Evolutionary conservation across 805 yeast genomes (phyloP), one percentile per base, ranked within the genome.

Genomic region (Teunomyces pallodes): DNA sequence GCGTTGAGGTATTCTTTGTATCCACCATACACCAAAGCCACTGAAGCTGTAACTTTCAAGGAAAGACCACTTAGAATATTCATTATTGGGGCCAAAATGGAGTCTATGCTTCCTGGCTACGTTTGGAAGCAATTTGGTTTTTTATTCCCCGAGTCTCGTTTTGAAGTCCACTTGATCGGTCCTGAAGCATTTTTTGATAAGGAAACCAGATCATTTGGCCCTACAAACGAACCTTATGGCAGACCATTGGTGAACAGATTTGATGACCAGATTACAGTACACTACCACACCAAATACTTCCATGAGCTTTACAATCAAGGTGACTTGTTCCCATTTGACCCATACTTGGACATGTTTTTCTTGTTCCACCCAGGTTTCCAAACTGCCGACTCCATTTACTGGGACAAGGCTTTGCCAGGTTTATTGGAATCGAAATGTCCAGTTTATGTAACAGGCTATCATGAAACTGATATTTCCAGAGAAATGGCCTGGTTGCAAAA

Each of bases 261-360:
- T 42, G 96, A 89, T 66, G 84, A 81, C 44, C 82, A 84, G 45
- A 66, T 94, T 58, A 75, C 87, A 26, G 77, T 91, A 56, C 80
- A 86, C 49, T 86, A 86, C 70, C 96, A 91, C 68, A 90, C 98
- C 1, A 87, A 88, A 59, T 91, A 86, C 67, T 94, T 94, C 82
- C 90, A 90, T 62, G 92, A 87, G 35, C 76, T 87, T 52, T 96
- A 94, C 69, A 90, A 90, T 59, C 84, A 89, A 43, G 94, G 91
- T 59, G 97, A 92, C 69, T 88, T 94, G 66, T 89, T 90, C 83
- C 99, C 99, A 4, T 94, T 91, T 66, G 99, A 94, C 66, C 99
- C 99, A 40, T 94, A 92, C 67, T 79, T 89, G 64, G 99, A 94
- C 65, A 82, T 83, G 26, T 94, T 94, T 69, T 90, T 90, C 79